Evolutionary conservation across 768 basidiomycete species (phyloP).

Genomic region (Fibroporia radiculosa): DNA sequence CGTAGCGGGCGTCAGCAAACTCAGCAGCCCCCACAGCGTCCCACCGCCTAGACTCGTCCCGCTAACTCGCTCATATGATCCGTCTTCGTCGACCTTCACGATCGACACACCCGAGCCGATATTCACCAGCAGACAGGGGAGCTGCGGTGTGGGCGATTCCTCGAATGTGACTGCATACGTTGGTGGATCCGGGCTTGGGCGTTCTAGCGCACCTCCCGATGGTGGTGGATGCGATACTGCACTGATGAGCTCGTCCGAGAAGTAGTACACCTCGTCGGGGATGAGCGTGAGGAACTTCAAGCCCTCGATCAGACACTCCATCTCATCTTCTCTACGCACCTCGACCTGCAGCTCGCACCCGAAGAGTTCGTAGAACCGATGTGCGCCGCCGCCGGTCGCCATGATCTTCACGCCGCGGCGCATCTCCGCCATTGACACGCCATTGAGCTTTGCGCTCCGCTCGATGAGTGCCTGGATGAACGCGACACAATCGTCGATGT

Average conservation of each 20-base stretch:
- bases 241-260: conserved; percentile 94
- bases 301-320: conserved; percentile 97
- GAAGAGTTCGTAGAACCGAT: conserved; percentile 87
- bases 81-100: conserved; percentile 95
- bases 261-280: conserved; percentile 96
- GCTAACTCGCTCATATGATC: conserved; percentile 90
- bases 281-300: conserved; percentile 94
- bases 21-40: conserved; percentile 93
- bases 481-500: conserved; percentile 74
- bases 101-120: conserved; percentile 97
- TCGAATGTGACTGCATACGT: conserved; percentile 86
- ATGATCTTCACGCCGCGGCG: conserved; percentile 89
- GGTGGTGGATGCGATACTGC: conserved; percentile 32
- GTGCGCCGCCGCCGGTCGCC: conserved; percentile 97
- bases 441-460: conserved; percentile 77
- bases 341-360: conserved; percentile 69
- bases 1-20: conserved; percentile 88
- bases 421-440: conserved; percentile 88
- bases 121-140: conserved; percentile 95
- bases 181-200: conserved; percentile 89
- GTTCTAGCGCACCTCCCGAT: conserved; percentile 41
- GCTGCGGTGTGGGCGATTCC: conserved; percentile 71
- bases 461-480: conserved; percentile 86
- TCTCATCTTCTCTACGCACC: conserved; percentile 90
- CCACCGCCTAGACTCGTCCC: conserved; percentile 97